Base-by-base conservation (phyloP, 1,139 yeast genomes). In the Yamadazyma atmosphaerica region DNA sequence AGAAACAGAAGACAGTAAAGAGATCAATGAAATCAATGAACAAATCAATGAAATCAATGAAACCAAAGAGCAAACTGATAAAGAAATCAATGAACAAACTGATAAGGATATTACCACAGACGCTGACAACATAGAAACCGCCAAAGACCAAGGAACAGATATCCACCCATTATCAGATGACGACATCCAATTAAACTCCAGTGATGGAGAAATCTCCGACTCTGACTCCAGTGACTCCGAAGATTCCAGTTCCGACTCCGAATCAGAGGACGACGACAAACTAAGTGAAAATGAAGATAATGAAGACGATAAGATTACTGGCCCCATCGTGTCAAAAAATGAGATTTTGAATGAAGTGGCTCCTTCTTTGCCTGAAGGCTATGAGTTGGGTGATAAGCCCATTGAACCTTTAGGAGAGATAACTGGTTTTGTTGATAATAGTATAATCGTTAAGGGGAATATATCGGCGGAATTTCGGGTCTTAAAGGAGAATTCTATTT, bases 391-490 rank as follows among this genome's bases (percentile, higher is more conserved):
- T 0, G 74, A 67, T 14, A 81, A 90, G 1, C 83, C 85, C 0
- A 76, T 92, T 12, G 87, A 86, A 48, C 74, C 71, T 25, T 72
- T 90, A 13, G 98, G 98, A 2, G 68, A 65, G n/a, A 68, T 92
- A 6, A 71, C 76, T 9, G 82, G 83, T 0, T 66, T 85, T 6
- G 89, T 88, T 2, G 96, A 86, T 33, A 74, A 72, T 39, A 82
- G 86, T 39, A 74, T 87, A 3, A 75, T 94, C 10, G 71, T 94
- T 25, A 79, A 80, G 47, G 94, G 96, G 0, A 63, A 67, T n/a
- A 63, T 75, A 1, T 86, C 97, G 1, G 98, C 95, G 3, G 97
- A 92, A 52, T 86, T 83, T 55, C 67, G 92, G 32, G 85, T 90
- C 0, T 68, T 94, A 29, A 86, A 83, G 46, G 96, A 89, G 41